Conservation (phyloP, 1,139 yeast species). For the Hemisphaericaspora xylofermentans region DNA sequence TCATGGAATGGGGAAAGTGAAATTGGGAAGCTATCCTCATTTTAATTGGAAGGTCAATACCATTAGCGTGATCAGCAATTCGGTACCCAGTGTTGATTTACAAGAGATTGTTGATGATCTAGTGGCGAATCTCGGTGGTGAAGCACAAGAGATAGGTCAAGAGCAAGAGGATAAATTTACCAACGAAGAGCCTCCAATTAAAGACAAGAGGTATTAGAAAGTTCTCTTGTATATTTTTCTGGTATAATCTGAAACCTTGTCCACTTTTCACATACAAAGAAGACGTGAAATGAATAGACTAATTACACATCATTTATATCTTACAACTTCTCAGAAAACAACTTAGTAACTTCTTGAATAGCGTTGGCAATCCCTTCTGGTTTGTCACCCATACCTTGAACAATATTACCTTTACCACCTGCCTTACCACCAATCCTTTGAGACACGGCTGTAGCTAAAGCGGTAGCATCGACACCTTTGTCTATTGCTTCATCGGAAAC, state of each 20-base stretch:
- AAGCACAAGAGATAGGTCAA: constrained; percentile 55
- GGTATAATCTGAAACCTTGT: no score
- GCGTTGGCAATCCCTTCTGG: constrained; percentile 70
- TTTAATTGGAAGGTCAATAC: constrained; percentile 61
- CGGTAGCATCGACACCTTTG: constrained; percentile 75
- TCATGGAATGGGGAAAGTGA: constrained; percentile 43
- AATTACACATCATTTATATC: not conserved
- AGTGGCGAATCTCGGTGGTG: constrained; percentile 38
- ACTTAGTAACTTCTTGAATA: constrained; percentile 59
- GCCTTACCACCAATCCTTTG: constrained; percentile 89
- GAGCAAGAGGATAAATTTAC: constrained; percentile 48
- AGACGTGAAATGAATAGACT: no score
- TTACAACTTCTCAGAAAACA: constrained; percentile 58
- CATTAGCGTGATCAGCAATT: constrained; percentile 67
- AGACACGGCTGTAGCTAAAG: constrained; percentile 70
- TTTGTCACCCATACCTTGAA: constrained; percentile 96
- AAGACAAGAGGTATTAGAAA: not conserved
- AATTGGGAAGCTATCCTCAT: constrained; percentile 86
- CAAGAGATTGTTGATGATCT: constrained; percentile 48
- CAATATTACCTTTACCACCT: constrained; percentile 96
- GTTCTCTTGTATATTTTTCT: not conserved
- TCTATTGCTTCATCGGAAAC: constrained; percentile 69
- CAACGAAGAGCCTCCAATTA: constrained; percentile 6
- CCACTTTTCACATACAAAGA: no score
- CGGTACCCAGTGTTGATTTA: constrained; percentile 32